Evolutionary conservation across 371 early-diverging fungal species (phyloP).

Genomic region (Actinomucor elegans): DNA sequence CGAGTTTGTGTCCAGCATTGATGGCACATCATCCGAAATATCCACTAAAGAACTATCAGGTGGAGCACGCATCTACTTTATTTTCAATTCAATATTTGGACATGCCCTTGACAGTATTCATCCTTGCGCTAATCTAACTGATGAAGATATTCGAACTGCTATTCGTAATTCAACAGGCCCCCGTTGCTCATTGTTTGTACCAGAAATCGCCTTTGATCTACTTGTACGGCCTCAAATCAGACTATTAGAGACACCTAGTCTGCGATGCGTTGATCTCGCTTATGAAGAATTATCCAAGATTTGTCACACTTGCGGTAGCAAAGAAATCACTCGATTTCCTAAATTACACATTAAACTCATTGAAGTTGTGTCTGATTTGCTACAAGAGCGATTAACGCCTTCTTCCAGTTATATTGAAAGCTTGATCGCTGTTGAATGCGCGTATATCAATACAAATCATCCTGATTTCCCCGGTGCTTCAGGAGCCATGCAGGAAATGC

Average conservation of each 20-base stretch:
- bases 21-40: slow-evolving; percentile 81
- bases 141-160: slow-evolving; percentile 84
- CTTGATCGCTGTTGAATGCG: slow-evolving; percentile 81
- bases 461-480: slow-evolving; percentile 87
- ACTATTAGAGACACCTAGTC: slow-evolving; percentile 77
- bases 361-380: slow-evolving; percentile 75
- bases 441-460: slow-evolving; percentile 93
- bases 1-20: slow-evolving; percentile 79
- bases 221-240: slow-evolving; percentile 84
- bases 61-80: slow-evolving; percentile 89
- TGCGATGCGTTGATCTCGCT: slow-evolving; percentile 83
- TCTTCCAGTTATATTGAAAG: slow-evolving; percentile 77
- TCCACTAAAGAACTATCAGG: slow-evolving; percentile 91
- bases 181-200: slow-evolving; percentile 85
- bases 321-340: slow-evolving; percentile 72
- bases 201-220: slow-evolving; percentile 88
- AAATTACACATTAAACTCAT: slow-evolving; percentile 74
- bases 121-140: slow-evolving; percentile 76
- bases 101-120: slow-evolving; percentile 75
- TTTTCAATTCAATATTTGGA: slow-evolving; percentile 85
- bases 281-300: slow-evolving; percentile 89
- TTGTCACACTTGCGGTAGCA: slow-evolving; percentile 82
- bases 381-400: slow-evolving; percentile 76
- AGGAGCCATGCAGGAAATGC: slow-evolving; percentile 67
- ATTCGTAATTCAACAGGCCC: slow-evolving; percentile 92